A percentile compares a stretch with the other conserved stretches of the same genome.
phyloP scores from a whole-genome alignment of 2,329 filamentous ascomycete species.

The Sporothrix schenckii region DNA sequence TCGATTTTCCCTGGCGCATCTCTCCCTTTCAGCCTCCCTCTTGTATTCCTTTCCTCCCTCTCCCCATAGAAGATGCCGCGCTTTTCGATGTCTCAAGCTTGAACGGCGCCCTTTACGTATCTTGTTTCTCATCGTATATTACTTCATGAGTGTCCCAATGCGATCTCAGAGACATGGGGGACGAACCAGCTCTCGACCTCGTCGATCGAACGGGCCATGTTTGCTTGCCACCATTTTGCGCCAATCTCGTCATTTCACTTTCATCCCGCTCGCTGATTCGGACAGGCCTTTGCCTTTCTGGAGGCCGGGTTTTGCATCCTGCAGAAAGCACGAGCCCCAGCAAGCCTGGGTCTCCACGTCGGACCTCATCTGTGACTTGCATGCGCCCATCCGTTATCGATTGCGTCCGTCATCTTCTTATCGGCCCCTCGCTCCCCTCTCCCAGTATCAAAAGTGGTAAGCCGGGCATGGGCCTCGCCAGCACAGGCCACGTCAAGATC shows the following conservation, averaged over 20 bases:
- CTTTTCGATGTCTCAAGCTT: neutral
- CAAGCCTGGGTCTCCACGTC: slow-evolving; percentile 1
- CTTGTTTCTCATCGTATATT: slow-evolving; percentile 22
- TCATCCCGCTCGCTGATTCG: neutral
- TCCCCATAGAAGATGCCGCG: neutral
- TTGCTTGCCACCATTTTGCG: neutral
- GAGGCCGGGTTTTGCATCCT: slow-evolving; percentile 7
- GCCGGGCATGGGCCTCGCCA: slow-evolving; percentile 16
- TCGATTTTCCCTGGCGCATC: slow-evolving; percentile 16
- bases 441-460: neutral
- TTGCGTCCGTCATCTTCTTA: neutral
- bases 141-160: slow-evolving; percentile 9
- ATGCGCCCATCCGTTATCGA: slow-evolving; percentile 22
- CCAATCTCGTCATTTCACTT: slow-evolving; percentile 9
- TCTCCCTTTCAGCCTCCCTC: slow-evolving; percentile 23
- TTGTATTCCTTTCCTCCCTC: neutral
- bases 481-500: slow-evolving; percentile 19
- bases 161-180: neutral
- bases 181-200: slow-evolving; percentile 1
- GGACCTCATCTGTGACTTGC: slow-evolving; percentile 25
- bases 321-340: slow-evolving; percentile 23
- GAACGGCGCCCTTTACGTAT: neutral
- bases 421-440: neutral
- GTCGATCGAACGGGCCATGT: slow-evolving; percentile 11
- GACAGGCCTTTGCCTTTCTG: neutral